Percentiles rank a stretch among this genome's conserved stretches.
phyloP scores from a whole-genome alignment of 495 filamentous ascomycete species.

The Eremomyces bilateralis region DNA sequence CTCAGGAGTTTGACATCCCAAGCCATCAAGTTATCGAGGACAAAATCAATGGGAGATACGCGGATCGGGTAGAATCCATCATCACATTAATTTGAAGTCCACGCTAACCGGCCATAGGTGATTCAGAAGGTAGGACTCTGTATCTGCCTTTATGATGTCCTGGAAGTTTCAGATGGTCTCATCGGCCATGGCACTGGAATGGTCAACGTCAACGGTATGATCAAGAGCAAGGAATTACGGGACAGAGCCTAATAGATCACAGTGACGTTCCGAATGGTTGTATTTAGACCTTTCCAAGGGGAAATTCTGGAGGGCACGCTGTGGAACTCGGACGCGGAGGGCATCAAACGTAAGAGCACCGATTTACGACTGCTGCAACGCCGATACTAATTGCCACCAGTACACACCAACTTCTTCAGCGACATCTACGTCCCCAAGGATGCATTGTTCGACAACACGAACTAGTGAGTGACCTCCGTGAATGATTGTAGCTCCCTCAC shows the following conservation, averaged over 20 bases:
- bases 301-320: constrained; percentile 76
- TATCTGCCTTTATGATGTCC: constrained; percentile 72
- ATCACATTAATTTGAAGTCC: constrained; percentile 1
- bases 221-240: too few relatives aligned
- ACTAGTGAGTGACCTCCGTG: constrained; percentile 67
- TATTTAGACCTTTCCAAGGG: constrained; percentile 84
- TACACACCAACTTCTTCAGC: constrained; percentile 73
- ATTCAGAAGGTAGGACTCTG: constrained; percentile 74
- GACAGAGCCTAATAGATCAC: constrained; percentile 2
- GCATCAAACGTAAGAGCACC: constrained; percentile 45
- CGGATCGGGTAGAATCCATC: constrained; percentile 45
- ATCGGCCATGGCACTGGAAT: constrained; percentile 78
- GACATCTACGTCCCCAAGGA: constrained; percentile 57
- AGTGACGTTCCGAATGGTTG: constrained; percentile 86
- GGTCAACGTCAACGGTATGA: constrained; percentile 80
- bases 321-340: constrained; percentile 39
- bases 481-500: too few relatives aligned
- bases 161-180: constrained; percentile 70
- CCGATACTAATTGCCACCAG: constrained; percentile 20
- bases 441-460: constrained; percentile 45
- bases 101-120: constrained; percentile 20
- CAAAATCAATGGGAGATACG: constrained; percentile 86
- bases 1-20: constrained; percentile 62
- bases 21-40: constrained; percentile 69
- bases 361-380: not conserved